Base-by-base conservation (phyloP, 2,329 filamentous ascomycete genomes). In the Cladophialophora carrionii region DNA sequence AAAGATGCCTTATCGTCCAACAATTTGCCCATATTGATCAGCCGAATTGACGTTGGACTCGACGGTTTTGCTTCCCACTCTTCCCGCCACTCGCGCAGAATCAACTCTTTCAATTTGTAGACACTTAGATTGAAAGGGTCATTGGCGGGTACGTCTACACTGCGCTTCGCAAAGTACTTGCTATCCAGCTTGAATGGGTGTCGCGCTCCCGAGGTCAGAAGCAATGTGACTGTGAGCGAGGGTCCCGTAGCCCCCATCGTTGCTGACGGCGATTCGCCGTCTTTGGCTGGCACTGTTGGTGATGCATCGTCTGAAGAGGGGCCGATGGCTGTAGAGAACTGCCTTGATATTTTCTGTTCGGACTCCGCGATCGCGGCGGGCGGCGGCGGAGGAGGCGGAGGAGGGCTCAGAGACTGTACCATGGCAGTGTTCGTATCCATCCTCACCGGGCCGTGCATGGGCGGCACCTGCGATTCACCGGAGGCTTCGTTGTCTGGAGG, bases 91-190 rank as follows among this genome's bases (percentile, higher is more conserved):
- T 97, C 93, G 72, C 91, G 85, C 81, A 95, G 85, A 75, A 98
- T 96, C 74, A 97, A 81, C 79, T 97, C 92, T 78, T 97, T 97
- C 70, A 98, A 81, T 2, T 91, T 96, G 76, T 97, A 96, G 57
- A 96, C 89, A 71, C 91, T 96, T 78, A 98, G 92, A 74, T 89
- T 90, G 75, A 92, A 93, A 0, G 92, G 92, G 74, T 97, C 92
- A 69, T 85, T 83, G 34, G 88, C 88, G 22, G 91, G 89, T 1
- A 95, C 86, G 55, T 85, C 85, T 61, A 96, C 90, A 71, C 89
- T 90, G 65, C 92, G 87, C 78, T 93, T 92, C 61, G 84, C 83
- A 61, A 98, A 81, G 74, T 97, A 97, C 74, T 87, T 91, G 73
- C 91, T 89, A 77, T 96, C 91, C 70, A 98, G 90, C 75, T 89